Evolutionary conservation across 305 asterid genomes (phyloP).

Genomic region (Fraxinus ornus): DNA sequence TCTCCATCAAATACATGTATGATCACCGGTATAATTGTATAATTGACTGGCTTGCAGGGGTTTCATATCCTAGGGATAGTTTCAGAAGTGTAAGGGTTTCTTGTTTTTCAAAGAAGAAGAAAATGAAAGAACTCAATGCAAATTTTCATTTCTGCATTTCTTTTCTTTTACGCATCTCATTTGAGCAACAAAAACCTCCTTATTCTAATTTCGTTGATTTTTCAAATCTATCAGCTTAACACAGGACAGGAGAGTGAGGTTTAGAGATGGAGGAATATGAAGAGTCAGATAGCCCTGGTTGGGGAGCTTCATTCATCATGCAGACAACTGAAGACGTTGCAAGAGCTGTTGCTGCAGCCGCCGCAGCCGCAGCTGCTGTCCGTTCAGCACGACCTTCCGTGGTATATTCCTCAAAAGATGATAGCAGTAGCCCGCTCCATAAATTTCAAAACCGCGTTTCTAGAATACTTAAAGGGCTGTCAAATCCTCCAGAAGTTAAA

Average conservation of each 20-base stretch:
- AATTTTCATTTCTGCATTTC: neutral
- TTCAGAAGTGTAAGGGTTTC: neutral
- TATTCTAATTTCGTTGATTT: neutral
- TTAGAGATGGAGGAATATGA: conserved; percentile 71
- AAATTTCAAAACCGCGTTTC: conserved; percentile 85
- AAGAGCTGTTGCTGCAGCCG: conserved; percentile 90
- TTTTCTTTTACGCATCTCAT: neutral
- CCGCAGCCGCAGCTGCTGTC: conserved; percentile 54
- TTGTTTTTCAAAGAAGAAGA: conserved; percentile 6
- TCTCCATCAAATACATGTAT: neutral
- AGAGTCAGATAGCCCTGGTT: conserved; percentile 76
- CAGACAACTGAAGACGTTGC: conserved; percentile 97
- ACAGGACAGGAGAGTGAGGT: conserved; percentile 28
- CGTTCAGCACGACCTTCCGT: conserved; percentile 87
- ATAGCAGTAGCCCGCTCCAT: conserved; percentile 71
- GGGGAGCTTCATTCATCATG: conserved; percentile 70
- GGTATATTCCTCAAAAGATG: conserved; percentile 86
- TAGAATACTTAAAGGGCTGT: conserved; percentile 76
- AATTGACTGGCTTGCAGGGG: neutral
- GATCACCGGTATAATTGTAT: neutral
- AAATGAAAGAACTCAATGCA: neutral
- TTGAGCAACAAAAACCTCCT: neutral
- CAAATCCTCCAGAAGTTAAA: conserved; percentile 75
- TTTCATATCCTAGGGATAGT: neutral
- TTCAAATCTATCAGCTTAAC: conserved; percentile 17